These are phyloP conservation scores for Mortierella antarctica DNA, from an alignment of 192 early-diverging fungal species.

Conservation along the genomic window DNA sequence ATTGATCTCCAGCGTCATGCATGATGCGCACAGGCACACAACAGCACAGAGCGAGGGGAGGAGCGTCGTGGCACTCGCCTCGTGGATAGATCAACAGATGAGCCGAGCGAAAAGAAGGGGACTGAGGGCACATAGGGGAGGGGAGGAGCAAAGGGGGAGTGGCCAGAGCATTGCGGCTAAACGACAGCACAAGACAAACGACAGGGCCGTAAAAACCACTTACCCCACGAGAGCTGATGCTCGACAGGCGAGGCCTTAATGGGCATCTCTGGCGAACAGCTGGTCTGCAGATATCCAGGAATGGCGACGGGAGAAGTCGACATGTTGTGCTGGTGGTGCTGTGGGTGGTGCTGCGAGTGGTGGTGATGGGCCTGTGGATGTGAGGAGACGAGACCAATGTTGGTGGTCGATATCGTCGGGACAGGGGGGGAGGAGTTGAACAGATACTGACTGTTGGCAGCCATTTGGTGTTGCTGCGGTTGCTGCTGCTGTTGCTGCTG, in stretches of 20 bases:
- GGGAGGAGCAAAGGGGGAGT: neutral
- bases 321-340: slow-evolving; percentile 13
- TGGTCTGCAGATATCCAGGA: slow-evolving; percentile 29
- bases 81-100: neutral
- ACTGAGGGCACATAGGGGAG: neutral
- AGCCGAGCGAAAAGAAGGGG: neutral
- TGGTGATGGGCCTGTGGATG: slow-evolving; percentile 4
- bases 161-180: neutral
- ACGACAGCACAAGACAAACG: neutral
- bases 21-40: neutral
- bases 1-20: neutral
- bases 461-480: slow-evolving; percentile 28
- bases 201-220: neutral
- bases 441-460: slow-evolving; percentile 29
- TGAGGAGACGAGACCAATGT: slow-evolving; percentile 10
- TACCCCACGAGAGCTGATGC: slow-evolving; percentile 48
- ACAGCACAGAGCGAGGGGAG: no score
- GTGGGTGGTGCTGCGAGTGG: neutral
- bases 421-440: slow-evolving; percentile 34
- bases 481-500: slow-evolving; percentile 22
- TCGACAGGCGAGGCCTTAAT: slow-evolving; percentile 49
- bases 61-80: neutral
- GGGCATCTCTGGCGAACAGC: slow-evolving; percentile 48
- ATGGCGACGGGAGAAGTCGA: slow-evolving; percentile 16
- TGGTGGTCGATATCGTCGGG: slow-evolving; percentile 11